Percentiles rank a stretch among this genome's conserved stretches.
These are phyloP conservation scores for Phlebopus sp. DNA, from an alignment of 1,284 basidiomycete genomes.

Conservation along the genomic window DNA sequence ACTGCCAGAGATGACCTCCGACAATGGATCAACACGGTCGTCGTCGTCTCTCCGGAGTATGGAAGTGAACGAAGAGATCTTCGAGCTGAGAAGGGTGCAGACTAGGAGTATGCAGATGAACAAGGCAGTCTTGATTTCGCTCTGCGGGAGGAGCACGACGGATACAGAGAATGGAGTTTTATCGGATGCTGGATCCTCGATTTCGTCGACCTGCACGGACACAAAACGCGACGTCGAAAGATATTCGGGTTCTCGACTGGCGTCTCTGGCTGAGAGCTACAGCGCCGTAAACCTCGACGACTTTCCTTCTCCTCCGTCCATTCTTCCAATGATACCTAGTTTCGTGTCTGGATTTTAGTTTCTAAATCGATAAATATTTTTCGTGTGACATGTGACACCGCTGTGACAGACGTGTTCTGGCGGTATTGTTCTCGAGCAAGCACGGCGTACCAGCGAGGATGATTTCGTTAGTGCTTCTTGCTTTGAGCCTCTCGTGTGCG, in stretches of 20 bases:
- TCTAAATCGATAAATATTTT: background rate
- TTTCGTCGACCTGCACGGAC: constrained; percentile 17
- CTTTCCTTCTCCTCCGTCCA: constrained; percentile 43
- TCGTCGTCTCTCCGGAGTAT: constrained; percentile 27
- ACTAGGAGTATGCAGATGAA: constrained; percentile 48
- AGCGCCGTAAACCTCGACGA: constrained; percentile 42
- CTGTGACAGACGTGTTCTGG: constrained; percentile 9
- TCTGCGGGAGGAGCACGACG: constrained; percentile 15
- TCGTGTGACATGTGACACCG: constrained; percentile 3
- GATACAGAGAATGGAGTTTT: constrained; percentile 5
- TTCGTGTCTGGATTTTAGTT: constrained; percentile 26
- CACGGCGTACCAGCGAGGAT: constrained; percentile 3
- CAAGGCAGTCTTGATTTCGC: constrained; percentile 40
- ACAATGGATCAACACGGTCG: constrained; percentile 23
- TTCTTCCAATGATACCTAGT: constrained; percentile 32
- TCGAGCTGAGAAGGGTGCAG: constrained; percentile 43
- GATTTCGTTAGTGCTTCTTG: constrained; percentile 7
- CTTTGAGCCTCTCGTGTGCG: constrained; percentile 24
- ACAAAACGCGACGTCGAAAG: constrained; percentile 12
- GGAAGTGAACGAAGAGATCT: constrained; percentile 30
- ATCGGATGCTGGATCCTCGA: constrained; percentile 17
- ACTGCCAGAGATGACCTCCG: constrained; percentile 27
- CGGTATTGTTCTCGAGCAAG: constrained; percentile 7
- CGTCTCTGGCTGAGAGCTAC: constrained; percentile 32
- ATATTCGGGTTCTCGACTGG: constrained; percentile 30